Conservation (phyloP, 2,329 filamentous ascomycete genomes). For the Zarea fungicola region DNA sequence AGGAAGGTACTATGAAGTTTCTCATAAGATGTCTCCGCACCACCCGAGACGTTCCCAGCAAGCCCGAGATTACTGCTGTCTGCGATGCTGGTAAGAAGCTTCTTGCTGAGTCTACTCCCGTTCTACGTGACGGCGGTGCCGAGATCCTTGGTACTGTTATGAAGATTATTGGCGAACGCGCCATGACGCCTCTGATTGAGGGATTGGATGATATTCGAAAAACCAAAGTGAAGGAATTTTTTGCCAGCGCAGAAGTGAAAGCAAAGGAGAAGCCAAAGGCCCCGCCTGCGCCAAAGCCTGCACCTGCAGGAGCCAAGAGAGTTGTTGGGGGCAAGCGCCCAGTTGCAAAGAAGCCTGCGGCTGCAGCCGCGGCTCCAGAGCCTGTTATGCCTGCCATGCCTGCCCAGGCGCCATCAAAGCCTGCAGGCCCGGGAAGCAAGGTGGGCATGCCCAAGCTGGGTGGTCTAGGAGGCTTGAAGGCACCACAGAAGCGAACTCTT, state of each 20-base stretch:
- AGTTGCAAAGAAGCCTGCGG: constrained; percentile 40
- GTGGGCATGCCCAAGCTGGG: constrained; percentile 50
- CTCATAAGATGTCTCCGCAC: constrained; percentile 81
- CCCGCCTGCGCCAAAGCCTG: constrained; percentile 51
- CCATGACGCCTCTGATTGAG: constrained; percentile 89
- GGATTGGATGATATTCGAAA: constrained; percentile 94
- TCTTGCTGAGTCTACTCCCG: constrained; percentile 81
- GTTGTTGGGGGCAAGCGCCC: constrained; percentile 38
- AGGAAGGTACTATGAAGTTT: constrained; percentile 91
- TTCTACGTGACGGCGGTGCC: constrained; percentile 79
- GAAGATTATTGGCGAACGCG: constrained; percentile 97
- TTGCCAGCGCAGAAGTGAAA: constrained; percentile 53
- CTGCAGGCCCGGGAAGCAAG: constrained; percentile 42
- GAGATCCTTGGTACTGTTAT: constrained; percentile 91
- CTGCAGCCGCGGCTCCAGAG: constrained; percentile 38
- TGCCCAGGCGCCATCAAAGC: constrained; percentile 52
- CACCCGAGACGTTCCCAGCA: constrained; percentile 76
- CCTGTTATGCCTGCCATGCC: constrained; percentile 44
- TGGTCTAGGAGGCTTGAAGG: constrained; percentile 53
- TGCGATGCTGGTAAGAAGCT: constrained; percentile 88
- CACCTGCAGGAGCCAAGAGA: constrained; percentile 45
- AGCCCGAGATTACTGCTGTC: constrained; percentile 76
- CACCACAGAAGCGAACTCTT: constrained; percentile 51
- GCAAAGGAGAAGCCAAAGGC: constrained; percentile 73
- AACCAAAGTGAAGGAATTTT: constrained; percentile 91